Conservation (phyloP, 352 stramenopile genomes). For the Phytophthora lateralis region DNA sequence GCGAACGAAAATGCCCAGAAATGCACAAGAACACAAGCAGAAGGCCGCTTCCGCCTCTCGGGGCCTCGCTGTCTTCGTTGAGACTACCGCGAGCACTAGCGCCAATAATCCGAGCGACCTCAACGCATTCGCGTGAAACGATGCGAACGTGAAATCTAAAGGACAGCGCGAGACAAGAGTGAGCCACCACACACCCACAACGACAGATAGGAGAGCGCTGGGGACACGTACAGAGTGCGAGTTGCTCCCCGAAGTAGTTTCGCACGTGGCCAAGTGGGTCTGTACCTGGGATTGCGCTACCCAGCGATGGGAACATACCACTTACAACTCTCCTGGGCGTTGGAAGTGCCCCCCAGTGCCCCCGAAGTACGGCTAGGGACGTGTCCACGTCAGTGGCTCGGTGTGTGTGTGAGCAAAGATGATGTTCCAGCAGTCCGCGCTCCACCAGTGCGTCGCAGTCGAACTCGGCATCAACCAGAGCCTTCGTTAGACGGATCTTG, state of each 20-base stretch:
- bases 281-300: slow-evolving; percentile 17
- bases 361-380: slow-evolving; percentile 61
- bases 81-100: slow-evolving; percentile 41
- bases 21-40: slow-evolving; percentile 52
- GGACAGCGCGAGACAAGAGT: not conserved
- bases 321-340: slow-evolving; percentile 33
- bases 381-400: slow-evolving; percentile 69
- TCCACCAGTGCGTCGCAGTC: slow-evolving; percentile 72
- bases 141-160: slow-evolving; percentile 70
- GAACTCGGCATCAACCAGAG: slow-evolving; percentile 71
- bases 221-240: slow-evolving; percentile 71
- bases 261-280: slow-evolving; percentile 63
- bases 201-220: not conserved
- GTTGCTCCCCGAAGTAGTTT: slow-evolving; percentile 85
- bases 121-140: slow-evolving; percentile 53
- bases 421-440: slow-evolving; percentile 50
- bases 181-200: slow-evolving; percentile 1
- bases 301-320: slow-evolving; percentile 10
- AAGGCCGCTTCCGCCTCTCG: slow-evolving; percentile 39
- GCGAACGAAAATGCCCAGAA: slow-evolving; percentile 55
- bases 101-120: slow-evolving; percentile 42
- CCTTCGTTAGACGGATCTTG: slow-evolving; percentile 80
- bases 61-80: slow-evolving; percentile 8
- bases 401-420: slow-evolving; percentile 66
- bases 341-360: slow-evolving; percentile 53